These are phyloP conservation scores for Cornus kousa DNA, from an alignment of 148 eudicot genomes.

Conservation along the genomic window DNA sequence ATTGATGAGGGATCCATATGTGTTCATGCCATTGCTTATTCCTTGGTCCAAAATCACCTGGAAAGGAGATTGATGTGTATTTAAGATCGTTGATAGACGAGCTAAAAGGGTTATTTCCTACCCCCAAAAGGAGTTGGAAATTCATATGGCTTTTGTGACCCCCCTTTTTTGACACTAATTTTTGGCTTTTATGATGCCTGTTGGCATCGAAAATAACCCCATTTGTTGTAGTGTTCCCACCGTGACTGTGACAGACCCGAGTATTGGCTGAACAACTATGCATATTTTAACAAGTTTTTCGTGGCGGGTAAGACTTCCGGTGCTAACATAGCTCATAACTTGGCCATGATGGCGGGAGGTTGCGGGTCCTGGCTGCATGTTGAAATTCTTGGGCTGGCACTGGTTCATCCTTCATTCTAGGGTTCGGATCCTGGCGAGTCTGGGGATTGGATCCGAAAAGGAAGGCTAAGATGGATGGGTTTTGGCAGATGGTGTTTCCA, in stretches of 20 bases:
- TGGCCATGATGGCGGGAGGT: conserved; percentile 22
- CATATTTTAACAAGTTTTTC: conserved; percentile 25
- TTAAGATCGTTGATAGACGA: no score
- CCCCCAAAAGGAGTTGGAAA: no score
- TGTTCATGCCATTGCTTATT: no score
- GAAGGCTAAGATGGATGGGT: conserved; percentile 3
- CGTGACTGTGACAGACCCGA: conserved; percentile 25
- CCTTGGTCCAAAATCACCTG: no score
- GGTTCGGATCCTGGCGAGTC: conserved; percentile 23
- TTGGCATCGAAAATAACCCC: no score
- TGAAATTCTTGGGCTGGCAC: conserved; percentile 23
- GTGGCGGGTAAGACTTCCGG: conserved; percentile 41
- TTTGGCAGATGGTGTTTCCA: conserved; percentile 29
- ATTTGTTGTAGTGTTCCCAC: no score
- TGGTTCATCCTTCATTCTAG: conserved; percentile 34
- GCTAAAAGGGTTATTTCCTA: no score
- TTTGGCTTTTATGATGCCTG: no score
- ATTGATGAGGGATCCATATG: no score
- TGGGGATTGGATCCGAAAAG: conserved; percentile 6
- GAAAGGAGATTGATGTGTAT: no score
- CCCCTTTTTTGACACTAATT: no score
- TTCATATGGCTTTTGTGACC: no score
- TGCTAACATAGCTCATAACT: conserved; percentile 35
- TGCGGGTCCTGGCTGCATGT: neutral
- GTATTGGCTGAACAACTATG: conserved; percentile 29